phyloP scores from a whole-genome alignment of 164 flowering plant genomes.

The Stephania japonica region DNA sequence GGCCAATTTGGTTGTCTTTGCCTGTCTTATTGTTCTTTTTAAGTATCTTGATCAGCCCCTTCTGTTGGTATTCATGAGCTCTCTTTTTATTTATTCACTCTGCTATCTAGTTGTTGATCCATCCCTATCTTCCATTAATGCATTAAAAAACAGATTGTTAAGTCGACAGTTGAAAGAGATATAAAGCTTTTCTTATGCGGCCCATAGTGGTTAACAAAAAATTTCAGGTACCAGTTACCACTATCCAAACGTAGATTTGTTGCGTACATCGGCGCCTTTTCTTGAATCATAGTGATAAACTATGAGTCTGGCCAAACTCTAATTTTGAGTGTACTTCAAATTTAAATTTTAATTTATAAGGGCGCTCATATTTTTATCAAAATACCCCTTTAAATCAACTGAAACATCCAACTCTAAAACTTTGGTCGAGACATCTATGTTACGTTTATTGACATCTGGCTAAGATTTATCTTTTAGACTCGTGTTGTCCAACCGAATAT shows the following conservation, averaged over 20 bases:
- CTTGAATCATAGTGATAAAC: not conserved
- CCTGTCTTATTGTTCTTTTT: not conserved
- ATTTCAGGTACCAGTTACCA: not conserved
- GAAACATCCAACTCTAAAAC: too few relatives aligned
- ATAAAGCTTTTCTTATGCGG: not conserved
- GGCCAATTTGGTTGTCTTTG: not conserved
- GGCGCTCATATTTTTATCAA: too few relatives aligned
- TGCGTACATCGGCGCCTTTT: not conserved
- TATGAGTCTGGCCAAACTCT: too few relatives aligned
- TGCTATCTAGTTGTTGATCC: not conserved
- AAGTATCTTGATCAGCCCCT: not conserved
- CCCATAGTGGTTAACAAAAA: not conserved
- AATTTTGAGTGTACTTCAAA: too few relatives aligned
- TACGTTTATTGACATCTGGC: too few relatives aligned
- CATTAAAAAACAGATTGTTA: not conserved
- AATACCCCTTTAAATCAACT: too few relatives aligned
- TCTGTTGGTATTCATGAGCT: not conserved
- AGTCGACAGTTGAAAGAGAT: not conserved
- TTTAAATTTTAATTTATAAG: too few relatives aligned
- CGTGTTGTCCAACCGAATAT: too few relatives aligned
- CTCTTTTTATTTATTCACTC: not conserved
- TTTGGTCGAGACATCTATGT: too few relatives aligned
- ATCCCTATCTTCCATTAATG: not conserved
- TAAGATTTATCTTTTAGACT: too few relatives aligned
- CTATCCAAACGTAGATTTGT: not conserved